Conservation (phyloP, 257 asterid genomes). For the Jacaranda copaia region DNA sequence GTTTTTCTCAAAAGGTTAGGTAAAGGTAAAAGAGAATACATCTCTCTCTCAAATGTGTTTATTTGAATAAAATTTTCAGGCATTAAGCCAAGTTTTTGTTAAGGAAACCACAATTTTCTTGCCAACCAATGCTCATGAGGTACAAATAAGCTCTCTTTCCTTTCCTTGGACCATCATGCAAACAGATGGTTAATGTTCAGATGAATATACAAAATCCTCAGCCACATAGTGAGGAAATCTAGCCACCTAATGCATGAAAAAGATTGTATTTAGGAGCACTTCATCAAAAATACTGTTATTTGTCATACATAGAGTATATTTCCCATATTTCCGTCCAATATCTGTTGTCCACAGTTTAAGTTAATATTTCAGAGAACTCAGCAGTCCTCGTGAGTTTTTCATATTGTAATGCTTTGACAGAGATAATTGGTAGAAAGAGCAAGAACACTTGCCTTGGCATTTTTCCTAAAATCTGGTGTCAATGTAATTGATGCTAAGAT, state of each 20-base stretch:
- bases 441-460: not conserved
- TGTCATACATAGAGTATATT: not conserved
- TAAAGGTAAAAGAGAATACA: not conserved
- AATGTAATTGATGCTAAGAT: not conserved
- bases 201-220: not conserved
- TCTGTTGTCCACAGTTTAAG: not conserved
- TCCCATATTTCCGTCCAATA: not conserved
- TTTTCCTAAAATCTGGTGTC: not conserved
- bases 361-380: not conserved
- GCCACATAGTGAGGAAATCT: not conserved
- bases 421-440: not conserved
- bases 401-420: not conserved
- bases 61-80: too few relatives aligned
- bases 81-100: not conserved
- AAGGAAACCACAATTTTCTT: not conserved
- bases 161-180: not conserved
- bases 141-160: not conserved
- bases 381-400: not conserved
- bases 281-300: not conserved
- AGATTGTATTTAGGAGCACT: not conserved
- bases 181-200: not conserved
- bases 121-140: not conserved
- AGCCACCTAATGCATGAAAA: not conserved
- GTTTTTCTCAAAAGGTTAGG: not conserved
- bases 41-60: too few relatives aligned